phyloP scores from a whole-genome alignment of 2,329 filamentous ascomycete species.

The Microcera coccophila region DNA sequence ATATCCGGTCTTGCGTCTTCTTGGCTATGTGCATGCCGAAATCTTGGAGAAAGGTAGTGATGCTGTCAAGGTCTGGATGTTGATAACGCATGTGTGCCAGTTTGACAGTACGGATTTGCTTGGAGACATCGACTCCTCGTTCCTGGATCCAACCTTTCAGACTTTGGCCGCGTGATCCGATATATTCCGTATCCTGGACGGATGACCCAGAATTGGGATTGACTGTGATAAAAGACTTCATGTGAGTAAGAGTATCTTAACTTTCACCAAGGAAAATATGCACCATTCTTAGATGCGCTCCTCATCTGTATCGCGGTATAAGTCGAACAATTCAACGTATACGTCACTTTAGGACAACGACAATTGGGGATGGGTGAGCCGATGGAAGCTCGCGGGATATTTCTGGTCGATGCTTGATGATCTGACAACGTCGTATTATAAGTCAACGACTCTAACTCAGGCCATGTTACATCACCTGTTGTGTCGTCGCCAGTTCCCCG shows the following conservation, averaged over 20 bases:
- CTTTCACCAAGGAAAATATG: neutral
- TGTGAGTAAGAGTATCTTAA: neutral
- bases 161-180: neutral
- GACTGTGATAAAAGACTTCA: neutral
- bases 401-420: too few species aligned
- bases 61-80: constrained; percentile 1
- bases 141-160: neutral
- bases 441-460: too few species aligned
- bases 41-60: neutral
- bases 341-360: too few species aligned
- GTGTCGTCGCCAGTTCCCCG: too few species aligned
- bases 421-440: too few species aligned
- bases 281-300: too few species aligned
- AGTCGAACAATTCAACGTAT: too few species aligned
- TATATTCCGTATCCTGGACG: neutral
- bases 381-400: too few species aligned
- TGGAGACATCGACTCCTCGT: neutral
- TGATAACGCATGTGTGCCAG: neutral
- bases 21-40: constrained; percentile 13
- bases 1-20: neutral
- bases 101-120: neutral
- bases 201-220: neutral
- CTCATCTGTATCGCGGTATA: too few species aligned
- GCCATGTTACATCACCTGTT: too few species aligned
- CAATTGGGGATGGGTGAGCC: too few species aligned